A percentile compares a stretch with the other conserved stretches of the same genome.
phyloP scores from a whole-genome alignment of 257 asterid genomes.

The Gentiana macrophylla region DNA sequence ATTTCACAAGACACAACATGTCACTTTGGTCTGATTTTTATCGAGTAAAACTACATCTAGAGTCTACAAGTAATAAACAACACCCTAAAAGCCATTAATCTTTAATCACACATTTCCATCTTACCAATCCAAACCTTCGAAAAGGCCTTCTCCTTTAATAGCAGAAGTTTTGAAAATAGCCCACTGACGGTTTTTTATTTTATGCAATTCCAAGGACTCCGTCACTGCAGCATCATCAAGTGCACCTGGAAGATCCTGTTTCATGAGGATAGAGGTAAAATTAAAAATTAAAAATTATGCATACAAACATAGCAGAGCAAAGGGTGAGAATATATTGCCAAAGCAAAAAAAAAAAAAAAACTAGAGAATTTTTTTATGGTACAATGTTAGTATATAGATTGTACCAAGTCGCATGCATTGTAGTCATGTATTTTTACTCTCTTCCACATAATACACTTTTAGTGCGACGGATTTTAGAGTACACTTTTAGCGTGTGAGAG shows the following conservation, averaged over 20 bases:
- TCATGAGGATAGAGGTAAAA: not conserved
- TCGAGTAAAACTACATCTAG: not conserved
- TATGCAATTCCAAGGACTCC: slow-evolving; percentile 85
- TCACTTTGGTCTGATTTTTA: too few species aligned
- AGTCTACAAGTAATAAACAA: not conserved
- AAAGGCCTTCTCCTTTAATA: slow-evolving; percentile 89
- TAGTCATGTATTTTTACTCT: too few species aligned
- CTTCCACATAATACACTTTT: too few species aligned
- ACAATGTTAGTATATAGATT: not conserved
- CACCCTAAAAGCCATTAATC: not conserved
- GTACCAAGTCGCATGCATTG: not conserved
- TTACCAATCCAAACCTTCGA: slow-evolving; percentile 93
- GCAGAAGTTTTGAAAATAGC: slow-evolving; percentile 91
- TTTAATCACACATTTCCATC: not conserved
- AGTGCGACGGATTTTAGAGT: too few species aligned
- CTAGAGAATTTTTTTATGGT: not conserved
- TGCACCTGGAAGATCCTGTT: slow-evolving; percentile 96
- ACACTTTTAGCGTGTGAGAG: too few species aligned
- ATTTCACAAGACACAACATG: not conserved
- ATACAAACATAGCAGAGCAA: too few species aligned
- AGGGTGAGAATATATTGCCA: not conserved
- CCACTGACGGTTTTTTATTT: slow-evolving; percentile 91
- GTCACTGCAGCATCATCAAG: slow-evolving; percentile 90
- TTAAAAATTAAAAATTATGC: not conserved
- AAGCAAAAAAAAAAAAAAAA: not conserved